These are phyloP conservation scores for Populus hybrid DNA, from an alignment of 441 rosid species.

Conservation along the genomic window DNA sequence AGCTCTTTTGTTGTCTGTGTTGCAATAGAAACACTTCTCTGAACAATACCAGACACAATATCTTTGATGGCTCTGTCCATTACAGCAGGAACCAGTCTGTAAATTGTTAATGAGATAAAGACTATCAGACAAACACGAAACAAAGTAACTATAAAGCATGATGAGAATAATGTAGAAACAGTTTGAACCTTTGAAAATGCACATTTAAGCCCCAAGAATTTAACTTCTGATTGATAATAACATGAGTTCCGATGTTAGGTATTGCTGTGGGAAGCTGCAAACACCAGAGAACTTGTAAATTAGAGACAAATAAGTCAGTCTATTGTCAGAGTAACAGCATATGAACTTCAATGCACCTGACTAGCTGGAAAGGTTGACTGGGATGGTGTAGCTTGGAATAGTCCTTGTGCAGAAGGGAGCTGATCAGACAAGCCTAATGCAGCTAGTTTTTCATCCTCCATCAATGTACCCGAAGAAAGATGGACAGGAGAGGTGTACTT, in stretches of 20 bases:
- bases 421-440: slow-evolving; percentile 78
- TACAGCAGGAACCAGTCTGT: slow-evolving; percentile 87
- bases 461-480: too few species aligned
- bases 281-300: slow-evolving; percentile 19
- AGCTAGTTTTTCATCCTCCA: slow-evolving; percentile 86
- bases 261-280: slow-evolving; percentile 73
- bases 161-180: slow-evolving; percentile 14
- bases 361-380: slow-evolving; percentile 66
- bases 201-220: slow-evolving; percentile 66
- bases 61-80: slow-evolving; percentile 99
- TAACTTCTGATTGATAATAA: slow-evolving; percentile 82
- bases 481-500: slow-evolving; percentile 78
- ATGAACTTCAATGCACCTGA: too few species aligned
- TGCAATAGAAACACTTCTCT: slow-evolving; percentile 97
- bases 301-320: slow-evolving; percentile 9
- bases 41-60: slow-evolving; percentile 88
- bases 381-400: slow-evolving; percentile 72
- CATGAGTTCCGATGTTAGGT: slow-evolving; percentile 83
- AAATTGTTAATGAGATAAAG: slow-evolving; percentile 6
- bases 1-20: slow-evolving; percentile 99
- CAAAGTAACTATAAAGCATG: slow-evolving; percentile 3
- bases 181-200: slow-evolving; percentile 88
- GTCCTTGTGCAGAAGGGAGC: slow-evolving; percentile 77
- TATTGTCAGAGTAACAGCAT: too few species aligned
- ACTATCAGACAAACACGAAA: background rate